Evolutionary conservation across 2,329 filamentous ascomycete genomes (phyloP), one percentile per base, ranked within the genome.

Genomic region (Cadophora malorum): DNA sequence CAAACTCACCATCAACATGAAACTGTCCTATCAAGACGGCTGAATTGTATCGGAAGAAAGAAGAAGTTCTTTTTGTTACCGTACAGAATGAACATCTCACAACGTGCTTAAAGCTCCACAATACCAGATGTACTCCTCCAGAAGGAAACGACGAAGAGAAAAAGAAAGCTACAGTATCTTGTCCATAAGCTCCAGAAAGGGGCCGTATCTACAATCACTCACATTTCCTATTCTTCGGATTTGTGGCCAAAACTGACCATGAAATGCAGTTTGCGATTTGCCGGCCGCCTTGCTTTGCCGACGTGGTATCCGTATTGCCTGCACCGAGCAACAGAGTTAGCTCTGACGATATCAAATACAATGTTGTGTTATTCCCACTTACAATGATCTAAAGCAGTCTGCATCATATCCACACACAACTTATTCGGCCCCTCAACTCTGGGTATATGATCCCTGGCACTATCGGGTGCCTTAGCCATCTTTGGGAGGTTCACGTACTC

Each of bases 261-360:
- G 52, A 31, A n/a, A 55, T 55, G 25, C 52, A 55, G 19, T 55
- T 55, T 9, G 52, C 52, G 12, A 55, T 31, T 33, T 55, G 52
- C 7, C 3, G 33, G 10, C 52, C 52, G 33, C 52, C 52, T n/a
- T 55, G 25, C 33, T 55, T 55, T 8, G 52, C 52, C 5, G 8
- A 19, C 25, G 52, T 55, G 25, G 25, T 55, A n/a, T n/a, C 52
- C n/a, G 52, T 55, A 33, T 55, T 16, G 4, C 52, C 52, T 55
- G 25, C 8, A n/a, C 19, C 16, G 16, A 33, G 16, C 19, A 33
- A 9, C 2, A n/a, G 9, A n/a, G 45, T 49, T 19, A 53, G 52
- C 5, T 31, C 4, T 14, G 41, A 16, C 16, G 12, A 45, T 10
- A 38, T 3, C 41, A 4, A 38, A 9, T 2, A 19, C 2, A 16